A percentile compares a stretch with the other conserved stretches of the same genome.
These are phyloP conservation scores for Paspalum notatum DNA, from an alignment of 176 grass and related monocot species.

Conservation along the genomic window DNA sequence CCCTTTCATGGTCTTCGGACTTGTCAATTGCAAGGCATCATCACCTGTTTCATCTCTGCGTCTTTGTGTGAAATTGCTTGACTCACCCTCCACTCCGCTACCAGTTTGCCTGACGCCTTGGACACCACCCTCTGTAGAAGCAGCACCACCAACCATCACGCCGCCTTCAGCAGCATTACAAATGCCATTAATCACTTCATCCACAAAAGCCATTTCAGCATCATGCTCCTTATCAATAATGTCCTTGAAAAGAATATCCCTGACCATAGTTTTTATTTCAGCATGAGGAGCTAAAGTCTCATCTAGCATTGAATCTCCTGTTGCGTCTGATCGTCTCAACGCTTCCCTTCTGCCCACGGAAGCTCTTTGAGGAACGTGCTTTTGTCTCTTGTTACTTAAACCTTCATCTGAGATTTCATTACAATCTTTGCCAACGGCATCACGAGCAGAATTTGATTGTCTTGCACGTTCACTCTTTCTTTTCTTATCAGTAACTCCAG, in stretches of 20 bases:
- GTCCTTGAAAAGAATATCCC: slow-evolving; percentile 60
- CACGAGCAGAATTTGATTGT: slow-evolving; percentile 10
- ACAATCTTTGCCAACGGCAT: slow-evolving; percentile 24
- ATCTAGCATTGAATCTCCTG: slow-evolving; percentile 19
- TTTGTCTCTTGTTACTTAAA: slow-evolving; percentile 39
- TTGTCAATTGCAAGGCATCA: not conserved
- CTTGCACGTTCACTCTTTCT: slow-evolving; percentile 20
- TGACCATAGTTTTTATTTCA: slow-evolving; percentile 67
- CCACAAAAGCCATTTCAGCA: slow-evolving; percentile 53
- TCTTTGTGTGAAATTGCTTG: slow-evolving; percentile 12
- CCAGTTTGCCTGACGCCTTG: slow-evolving; percentile 29
- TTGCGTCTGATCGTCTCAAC: slow-evolving; percentile 35
- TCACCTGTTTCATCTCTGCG: not conserved
- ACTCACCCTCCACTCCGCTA: slow-evolving; percentile 15
- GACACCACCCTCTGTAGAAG: slow-evolving; percentile 31
- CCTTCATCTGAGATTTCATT: slow-evolving; percentile 37
- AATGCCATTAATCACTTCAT: slow-evolving; percentile 57
- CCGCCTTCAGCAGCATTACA: slow-evolving; percentile 22
- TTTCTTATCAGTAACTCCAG: slow-evolving; percentile 40
- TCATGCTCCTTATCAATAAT: slow-evolving; percentile 46
- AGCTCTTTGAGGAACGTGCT: slow-evolving; percentile 22
- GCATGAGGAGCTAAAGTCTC: slow-evolving; percentile 44
- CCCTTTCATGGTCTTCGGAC: not conserved
- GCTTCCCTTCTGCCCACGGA: slow-evolving; percentile 29
- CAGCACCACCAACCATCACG: not conserved